Base-by-base conservation (phyloP, 371 early-diverging fungal genomes). In the Rhizopus stolonifer region DNA sequence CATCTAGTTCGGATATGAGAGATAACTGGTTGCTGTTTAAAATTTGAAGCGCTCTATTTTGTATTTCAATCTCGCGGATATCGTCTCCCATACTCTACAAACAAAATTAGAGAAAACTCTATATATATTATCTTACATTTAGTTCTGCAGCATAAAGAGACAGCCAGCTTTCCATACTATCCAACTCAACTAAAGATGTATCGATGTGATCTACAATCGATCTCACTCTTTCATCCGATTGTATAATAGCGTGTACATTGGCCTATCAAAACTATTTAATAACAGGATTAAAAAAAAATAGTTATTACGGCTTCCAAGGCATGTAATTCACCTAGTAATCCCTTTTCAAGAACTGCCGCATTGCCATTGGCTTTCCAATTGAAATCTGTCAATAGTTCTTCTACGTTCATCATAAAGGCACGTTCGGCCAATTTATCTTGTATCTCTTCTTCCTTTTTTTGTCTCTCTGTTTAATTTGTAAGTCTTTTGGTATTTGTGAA, bases 161-260 rank as follows among this genome's bases (percentile, higher is more conserved):
- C 23, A 95, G 71, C 94, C 94, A 93, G 25, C 80, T 83, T 54
- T 94, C 92, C 80, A 94, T 89, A 40, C 71, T 77, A 43, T 89
- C 88, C 34, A 96, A 70, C 49, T 93, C 90, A 17, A 73, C 52
- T 19, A 93, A 75, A 1, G 94, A 89, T 21, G 74, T 76, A 47
- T 96, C 93, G 24, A 95, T 83, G 50, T 93, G 87, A 17, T 71
- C 75, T 15, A 93, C 81, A 19, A 96, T 87, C 4, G 80, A 72
- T 40, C 85, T 79, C n/a, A 93, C 92, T 50, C 89, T 81, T 50
- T 87, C 86, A 57, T 94, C 95, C 17, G 94, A 89, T 63, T 92
- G 89, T 31, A 96, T 89, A 52, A 96, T 92, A 1, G 92, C 93
- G 58, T 92, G 92, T 2, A 96, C 93, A 66, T 95, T 94, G 15